These are phyloP conservation scores for Debaryomyces prosopidis DNA, from an alignment of 805 yeast genomes.

Conservation along the genomic window DNA sequence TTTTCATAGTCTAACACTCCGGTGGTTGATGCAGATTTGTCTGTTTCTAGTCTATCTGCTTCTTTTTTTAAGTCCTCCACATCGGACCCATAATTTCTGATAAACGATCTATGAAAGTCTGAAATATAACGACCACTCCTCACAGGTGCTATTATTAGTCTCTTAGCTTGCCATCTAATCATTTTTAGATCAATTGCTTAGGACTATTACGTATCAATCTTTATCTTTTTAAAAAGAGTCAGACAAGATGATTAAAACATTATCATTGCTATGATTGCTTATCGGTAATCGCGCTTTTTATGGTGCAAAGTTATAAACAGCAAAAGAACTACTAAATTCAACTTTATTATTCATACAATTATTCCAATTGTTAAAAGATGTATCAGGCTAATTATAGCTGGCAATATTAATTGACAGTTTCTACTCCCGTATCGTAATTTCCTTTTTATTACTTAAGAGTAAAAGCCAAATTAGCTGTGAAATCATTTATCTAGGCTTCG, in stretches of 20 bases:
- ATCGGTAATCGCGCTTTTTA: no score
- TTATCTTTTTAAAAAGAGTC: no score
- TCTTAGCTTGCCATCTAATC: background rate
- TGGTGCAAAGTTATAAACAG: background rate
- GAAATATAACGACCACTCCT: background rate
- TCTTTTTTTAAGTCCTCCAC: constrained; percentile 33
- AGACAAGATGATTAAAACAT: no score
- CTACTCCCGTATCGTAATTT: constrained; percentile 24
- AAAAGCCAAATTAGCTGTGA: constrained; percentile 19
- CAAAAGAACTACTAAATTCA: background rate
- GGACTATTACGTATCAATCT: background rate
- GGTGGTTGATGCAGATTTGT: constrained; percentile 35
- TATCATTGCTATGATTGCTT: no score
- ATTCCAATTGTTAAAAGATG: constrained; percentile 13
- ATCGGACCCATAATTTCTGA: constrained; percentile 20
- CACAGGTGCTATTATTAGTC: background rate
- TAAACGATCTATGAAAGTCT: background rate
- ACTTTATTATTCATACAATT: no score
- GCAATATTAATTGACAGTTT: constrained; percentile 19
- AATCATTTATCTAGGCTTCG: constrained; percentile 41
- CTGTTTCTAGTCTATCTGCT: constrained; percentile 26
- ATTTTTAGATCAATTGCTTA: background rate
- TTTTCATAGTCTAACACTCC: constrained; percentile 40
- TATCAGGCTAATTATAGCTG: constrained; percentile 33
- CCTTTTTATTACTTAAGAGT: constrained; percentile 9